Percentiles rank a stretch among this genome's conserved stretches.
Conservation (phyloP, 202 grass and related monocot genomes). For the Setaria viridis region DNA sequence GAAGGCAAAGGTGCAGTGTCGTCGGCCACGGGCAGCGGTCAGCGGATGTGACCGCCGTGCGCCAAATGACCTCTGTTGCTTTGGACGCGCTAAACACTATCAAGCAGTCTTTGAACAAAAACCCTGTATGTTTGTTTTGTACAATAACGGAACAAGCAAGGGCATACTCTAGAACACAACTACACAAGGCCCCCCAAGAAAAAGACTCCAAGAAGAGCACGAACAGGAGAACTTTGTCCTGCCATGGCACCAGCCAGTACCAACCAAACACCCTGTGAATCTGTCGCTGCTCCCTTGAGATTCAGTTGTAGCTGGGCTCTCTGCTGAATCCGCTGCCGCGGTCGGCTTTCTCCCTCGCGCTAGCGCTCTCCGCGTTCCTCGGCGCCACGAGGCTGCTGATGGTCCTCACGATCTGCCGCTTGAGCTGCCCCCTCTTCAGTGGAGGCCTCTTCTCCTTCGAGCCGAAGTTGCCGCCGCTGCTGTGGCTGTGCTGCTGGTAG, state of each 20-base stretch:
- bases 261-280: background rate
- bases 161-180: background rate
- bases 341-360: background rate
- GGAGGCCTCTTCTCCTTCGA: slow-evolving; percentile 60
- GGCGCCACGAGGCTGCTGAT: slow-evolving; percentile 51
- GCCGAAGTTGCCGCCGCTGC: slow-evolving; percentile 10
- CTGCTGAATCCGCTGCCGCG: slow-evolving; percentile 32
- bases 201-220: background rate
- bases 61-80: no score
- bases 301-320: slow-evolving; percentile 44
- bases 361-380: slow-evolving; percentile 22
- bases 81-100: background rate
- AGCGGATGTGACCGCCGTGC: background rate
- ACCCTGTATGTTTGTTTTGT: background rate
- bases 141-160: background rate
- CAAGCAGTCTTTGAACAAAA: background rate
- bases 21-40: no score
- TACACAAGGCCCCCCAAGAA: background rate
- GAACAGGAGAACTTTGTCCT: background rate
- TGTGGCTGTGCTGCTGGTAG: slow-evolving; percentile 14
- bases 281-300: background rate
- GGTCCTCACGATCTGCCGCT: slow-evolving; percentile 49
- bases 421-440: slow-evolving; percentile 60
- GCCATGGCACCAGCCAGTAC: no score
- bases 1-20: no score